These are phyloP conservation scores for Gastrodia elata DNA, from an alignment of 106 monocot species.

Conservation along the genomic window DNA sequence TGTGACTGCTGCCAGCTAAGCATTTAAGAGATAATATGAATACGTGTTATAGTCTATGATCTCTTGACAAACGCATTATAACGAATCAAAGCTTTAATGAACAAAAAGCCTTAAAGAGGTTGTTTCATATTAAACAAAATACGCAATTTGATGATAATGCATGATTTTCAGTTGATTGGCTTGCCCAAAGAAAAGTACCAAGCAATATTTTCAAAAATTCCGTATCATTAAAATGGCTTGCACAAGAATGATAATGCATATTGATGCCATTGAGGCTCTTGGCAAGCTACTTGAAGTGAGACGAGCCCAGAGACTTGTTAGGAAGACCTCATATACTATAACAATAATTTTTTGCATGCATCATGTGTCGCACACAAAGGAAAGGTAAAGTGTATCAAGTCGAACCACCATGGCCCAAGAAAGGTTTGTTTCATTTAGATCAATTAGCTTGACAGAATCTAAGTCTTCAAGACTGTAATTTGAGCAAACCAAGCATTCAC, in stretches of 20 bases:
- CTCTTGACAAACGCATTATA: neutral
- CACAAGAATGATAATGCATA: neutral
- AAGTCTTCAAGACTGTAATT: neutral
- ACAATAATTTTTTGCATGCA: neutral
- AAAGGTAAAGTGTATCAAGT: neutral
- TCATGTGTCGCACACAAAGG: neutral
- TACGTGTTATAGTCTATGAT: neutral
- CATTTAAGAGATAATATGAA: neutral
- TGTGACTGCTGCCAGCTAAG: neutral
- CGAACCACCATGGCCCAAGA: neutral
- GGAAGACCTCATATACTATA: neutral
- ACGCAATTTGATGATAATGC: neutral
- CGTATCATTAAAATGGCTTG: neutral
- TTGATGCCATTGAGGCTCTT: neutral
- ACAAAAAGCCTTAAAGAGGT: neutral
- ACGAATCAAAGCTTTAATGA: neutral
- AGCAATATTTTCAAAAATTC: neutral
- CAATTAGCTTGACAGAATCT: neutral
- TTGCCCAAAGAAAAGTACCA: neutral
- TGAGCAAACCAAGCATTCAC: neutral
- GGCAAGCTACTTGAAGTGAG: neutral
- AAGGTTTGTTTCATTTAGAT: neutral
- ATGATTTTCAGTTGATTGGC: neutral
- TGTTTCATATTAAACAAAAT: neutral
- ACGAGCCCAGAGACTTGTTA: neutral